Evolutionary conservation across 2,329 filamentous ascomycete species (phyloP), one percentile per base, ranked within the genome.

Genomic region (Thelonectria discophora): DNA sequence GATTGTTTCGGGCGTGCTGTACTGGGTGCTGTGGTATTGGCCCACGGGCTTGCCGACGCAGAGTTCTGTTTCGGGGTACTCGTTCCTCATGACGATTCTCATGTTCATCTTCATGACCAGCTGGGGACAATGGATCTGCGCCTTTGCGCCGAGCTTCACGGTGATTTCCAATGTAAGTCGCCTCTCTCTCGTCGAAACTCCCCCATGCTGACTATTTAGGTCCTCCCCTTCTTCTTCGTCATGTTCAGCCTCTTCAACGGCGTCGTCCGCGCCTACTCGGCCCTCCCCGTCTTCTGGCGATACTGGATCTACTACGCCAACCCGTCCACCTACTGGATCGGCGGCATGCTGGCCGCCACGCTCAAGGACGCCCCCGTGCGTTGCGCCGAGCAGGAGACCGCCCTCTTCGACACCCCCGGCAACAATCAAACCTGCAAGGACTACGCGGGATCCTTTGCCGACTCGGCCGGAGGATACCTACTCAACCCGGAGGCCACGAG

Each of bases 41-140:
- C 86, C 90, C 0, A 85, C 88, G 0, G 91, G 92, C 0, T 79
- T 94, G 1, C 90, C 91, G 0, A 82, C 82, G 0, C 86, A 90
- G 62, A 84, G 86, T 34, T 82, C 83, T 1, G 86, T 86, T 0
- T 85, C 90, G 0, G 92, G 91, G 12, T 94, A 94, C 74, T 85
- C 89, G 15, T 94, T 90, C 79, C 78, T 94, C 24, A 93, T 95
- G 89, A 86, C 86, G 1, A 79, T 94, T 71, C 82, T 94, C 0
- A 93, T 93, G 79, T 92, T 88, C 80, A 75, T 94, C 8, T 94
- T 93, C 82, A 85, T 88, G 74, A 85, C 84, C 32, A 88, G 82
- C 67, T 94, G 89, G 91, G 92, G 90, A 18, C 91, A 93, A 74
- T 94, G 90, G 90, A 92, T 95, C 68, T 91, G 88, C 65, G 91